A percentile compares a stretch with the other conserved stretches of the same genome.
phyloP scores from a whole-genome alignment of 805 yeast genomes.

The Candida parachauliodes region DNA sequence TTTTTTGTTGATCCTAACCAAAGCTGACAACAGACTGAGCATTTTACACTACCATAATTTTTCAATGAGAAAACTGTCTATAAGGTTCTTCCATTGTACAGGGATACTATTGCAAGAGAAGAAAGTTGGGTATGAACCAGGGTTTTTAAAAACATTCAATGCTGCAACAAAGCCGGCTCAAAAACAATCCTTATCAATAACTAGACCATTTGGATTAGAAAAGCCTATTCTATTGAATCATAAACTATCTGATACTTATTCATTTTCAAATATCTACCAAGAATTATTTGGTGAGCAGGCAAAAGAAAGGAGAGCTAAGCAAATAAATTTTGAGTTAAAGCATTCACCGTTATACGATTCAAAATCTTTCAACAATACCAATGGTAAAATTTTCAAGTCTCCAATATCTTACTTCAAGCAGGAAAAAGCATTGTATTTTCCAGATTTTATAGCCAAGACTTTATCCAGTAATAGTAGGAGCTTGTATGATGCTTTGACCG shows the following conservation, averaged over 20 bases:
- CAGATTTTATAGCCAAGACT: slow-evolving; percentile 65
- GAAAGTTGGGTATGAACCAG: slow-evolving; percentile 18
- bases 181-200: slow-evolving; percentile 25
- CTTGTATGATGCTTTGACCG: slow-evolving; percentile 33
- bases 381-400: slow-evolving; percentile 80
- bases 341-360: slow-evolving; percentile 44
- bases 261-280: slow-evolving; percentile 16
- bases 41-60: slow-evolving; percentile 1
- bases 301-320: slow-evolving; percentile 33
- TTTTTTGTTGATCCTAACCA: slow-evolving; percentile 4
- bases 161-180: slow-evolving; percentile 40
- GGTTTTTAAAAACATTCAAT: slow-evolving; percentile 33
- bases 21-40: not conserved
- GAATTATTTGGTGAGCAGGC: slow-evolving; percentile 33
- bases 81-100: slow-evolving; percentile 1
- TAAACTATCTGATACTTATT: slow-evolving; percentile 14
- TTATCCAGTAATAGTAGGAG: slow-evolving; percentile 36
- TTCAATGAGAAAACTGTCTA: slow-evolving; percentile 3
- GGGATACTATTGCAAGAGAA: not conserved
- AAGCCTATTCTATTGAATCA: slow-evolving; percentile 25
- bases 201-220: slow-evolving; percentile 39
- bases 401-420: slow-evolving; percentile 76
- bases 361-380: slow-evolving; percentile 57
- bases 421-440: slow-evolving; percentile 76
- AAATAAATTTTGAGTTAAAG: slow-evolving; percentile 38